Evolutionary conservation across 768 basidiomycete species (phyloP).

Genomic region (Strobilomyces echinocephalus): DNA sequence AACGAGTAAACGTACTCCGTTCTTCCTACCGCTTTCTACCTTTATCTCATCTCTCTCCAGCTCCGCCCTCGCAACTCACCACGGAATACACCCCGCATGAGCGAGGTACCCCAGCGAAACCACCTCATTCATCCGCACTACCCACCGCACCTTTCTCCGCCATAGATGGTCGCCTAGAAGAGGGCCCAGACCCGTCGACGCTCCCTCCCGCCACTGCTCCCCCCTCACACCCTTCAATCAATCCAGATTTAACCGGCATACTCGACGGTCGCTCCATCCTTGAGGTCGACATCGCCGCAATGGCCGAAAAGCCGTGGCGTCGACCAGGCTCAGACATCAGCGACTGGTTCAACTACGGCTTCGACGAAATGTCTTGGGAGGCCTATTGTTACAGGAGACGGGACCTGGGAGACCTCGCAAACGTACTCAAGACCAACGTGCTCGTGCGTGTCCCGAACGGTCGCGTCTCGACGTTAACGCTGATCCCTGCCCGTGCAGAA

Average conservation of each 20-base stretch:
- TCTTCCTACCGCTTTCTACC: neutral
- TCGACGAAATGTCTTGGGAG: slow-evolving; percentile 96
- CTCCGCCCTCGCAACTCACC: slow-evolving; percentile 56
- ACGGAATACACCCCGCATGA: slow-evolving; percentile 80
- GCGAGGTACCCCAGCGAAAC: slow-evolving; percentile 45
- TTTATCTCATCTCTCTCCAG: slow-evolving; percentile 14
- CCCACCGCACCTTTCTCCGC: slow-evolving; percentile 16
- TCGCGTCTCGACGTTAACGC: neutral
- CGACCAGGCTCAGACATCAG: slow-evolving; percentile 87
- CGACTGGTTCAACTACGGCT: slow-evolving; percentile 99
- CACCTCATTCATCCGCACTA: slow-evolving; percentile 16
- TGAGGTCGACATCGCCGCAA: slow-evolving; percentile 72
- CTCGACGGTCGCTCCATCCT: slow-evolving; percentile 76
- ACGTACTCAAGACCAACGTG: slow-evolving; percentile 77
- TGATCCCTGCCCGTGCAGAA: slow-evolving; percentile 45
- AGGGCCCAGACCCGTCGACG: slow-evolving; percentile 57
- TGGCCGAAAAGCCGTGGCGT: slow-evolving; percentile 87
- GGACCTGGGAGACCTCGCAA: slow-evolving; percentile 74
- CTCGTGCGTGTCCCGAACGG: slow-evolving; percentile 50
- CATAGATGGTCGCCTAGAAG: slow-evolving; percentile 31
- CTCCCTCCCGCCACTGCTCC: slow-evolving; percentile 69
- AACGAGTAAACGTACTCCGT: slow-evolving; percentile 26
- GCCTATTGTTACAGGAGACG: slow-evolving; percentile 83
- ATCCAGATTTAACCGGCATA: slow-evolving; percentile 59
- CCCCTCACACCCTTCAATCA: slow-evolving; percentile 74